phyloP scores from a whole-genome alignment of 345 rosid genomes.

The Dovyalis caffra region DNA sequence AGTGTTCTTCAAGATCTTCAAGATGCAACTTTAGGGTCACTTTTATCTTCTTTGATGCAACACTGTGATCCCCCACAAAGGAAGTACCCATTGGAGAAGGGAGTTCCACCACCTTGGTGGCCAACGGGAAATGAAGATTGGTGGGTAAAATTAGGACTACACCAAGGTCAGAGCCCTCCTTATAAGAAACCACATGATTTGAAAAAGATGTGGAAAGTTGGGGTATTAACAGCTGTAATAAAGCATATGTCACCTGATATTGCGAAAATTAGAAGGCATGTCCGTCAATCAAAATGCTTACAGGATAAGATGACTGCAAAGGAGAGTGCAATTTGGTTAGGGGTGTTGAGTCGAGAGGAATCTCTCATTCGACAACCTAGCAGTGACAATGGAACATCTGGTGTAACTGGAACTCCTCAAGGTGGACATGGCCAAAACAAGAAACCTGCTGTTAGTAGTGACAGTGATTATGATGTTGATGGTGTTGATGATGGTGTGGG shows the following conservation, averaged over 20 bases:
- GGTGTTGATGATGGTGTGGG: conserved; percentile 66
- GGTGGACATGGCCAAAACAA: conserved; percentile 47
- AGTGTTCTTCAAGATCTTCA: conserved; percentile 84
- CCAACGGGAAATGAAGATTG: conserved; percentile 91
- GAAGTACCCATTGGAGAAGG: conserved; percentile 89
- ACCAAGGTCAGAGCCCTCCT: conserved; percentile 69
- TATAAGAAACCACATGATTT: conserved; percentile 96
- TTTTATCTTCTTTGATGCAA: conserved; percentile 95
- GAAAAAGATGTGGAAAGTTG: conserved; percentile 99
- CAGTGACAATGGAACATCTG: conserved; percentile 81
- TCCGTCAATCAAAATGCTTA: conserved; percentile 92
- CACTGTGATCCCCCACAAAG: conserved; percentile 99
- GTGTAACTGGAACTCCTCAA: conserved; percentile 61
- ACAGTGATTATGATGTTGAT: conserved; percentile 87
- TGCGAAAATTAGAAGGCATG: conserved; percentile 89
- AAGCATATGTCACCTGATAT: conserved; percentile 97
- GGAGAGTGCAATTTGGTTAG: conserved; percentile 98
- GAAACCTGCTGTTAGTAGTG: conserved; percentile 49
- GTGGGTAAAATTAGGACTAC: conserved; percentile 77
- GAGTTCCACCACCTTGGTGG: conserved; percentile 98
- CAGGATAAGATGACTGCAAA: conserved; percentile 99
- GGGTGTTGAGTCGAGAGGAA: conserved; percentile 83
- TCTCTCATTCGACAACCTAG: conserved; percentile 73
- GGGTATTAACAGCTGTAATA: conserved; percentile 92
- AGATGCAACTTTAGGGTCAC: conserved; percentile 97